phyloP scores from a whole-genome alignment of 495 filamentous ascomycete species.

The Penicilliopsis zonata region DNA sequence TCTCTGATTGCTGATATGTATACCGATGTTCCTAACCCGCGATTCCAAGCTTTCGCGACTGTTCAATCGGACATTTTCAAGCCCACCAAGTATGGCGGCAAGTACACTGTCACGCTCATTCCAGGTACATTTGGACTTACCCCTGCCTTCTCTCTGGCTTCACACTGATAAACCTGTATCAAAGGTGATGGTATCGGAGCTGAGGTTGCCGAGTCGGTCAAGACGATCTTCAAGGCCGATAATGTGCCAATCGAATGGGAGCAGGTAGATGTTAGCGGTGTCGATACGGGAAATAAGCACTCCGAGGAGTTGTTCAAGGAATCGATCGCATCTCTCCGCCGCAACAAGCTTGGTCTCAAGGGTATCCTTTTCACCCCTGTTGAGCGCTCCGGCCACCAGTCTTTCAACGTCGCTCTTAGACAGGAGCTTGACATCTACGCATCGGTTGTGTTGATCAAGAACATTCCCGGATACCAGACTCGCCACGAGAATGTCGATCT shows the following conservation, averaged over 20 bases:
- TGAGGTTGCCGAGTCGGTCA: conserved; percentile 94
- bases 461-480: conserved; percentile 95
- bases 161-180: neutral
- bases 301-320: conserved; percentile 91
- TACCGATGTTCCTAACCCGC: conserved; percentile 9
- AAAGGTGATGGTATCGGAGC: conserved; percentile 92
- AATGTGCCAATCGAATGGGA: conserved; percentile 99
- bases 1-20: conserved; percentile 2
- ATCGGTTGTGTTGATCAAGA: conserved; percentile 95
- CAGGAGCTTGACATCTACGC: conserved; percentile 99
- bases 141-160: neutral
- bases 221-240: conserved; percentile 98
- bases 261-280: conserved; percentile 90
- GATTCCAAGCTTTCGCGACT: conserved; percentile 48
- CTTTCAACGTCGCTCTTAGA: conserved; percentile 97
- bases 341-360: conserved; percentile 97
- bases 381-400: conserved; percentile 93
- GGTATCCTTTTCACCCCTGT: conserved; percentile 94
- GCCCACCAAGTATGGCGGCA: conserved; percentile 97
- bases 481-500: conserved; percentile 94
- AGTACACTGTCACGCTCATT: conserved; percentile 97
- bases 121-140: conserved; percentile 45
- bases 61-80: conserved; percentile 87
- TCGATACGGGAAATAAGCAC: conserved; percentile 76
- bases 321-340: conserved; percentile 85